Conservation (phyloP, 805 yeast genomes). For the Candida ipomoeae region DNA sequence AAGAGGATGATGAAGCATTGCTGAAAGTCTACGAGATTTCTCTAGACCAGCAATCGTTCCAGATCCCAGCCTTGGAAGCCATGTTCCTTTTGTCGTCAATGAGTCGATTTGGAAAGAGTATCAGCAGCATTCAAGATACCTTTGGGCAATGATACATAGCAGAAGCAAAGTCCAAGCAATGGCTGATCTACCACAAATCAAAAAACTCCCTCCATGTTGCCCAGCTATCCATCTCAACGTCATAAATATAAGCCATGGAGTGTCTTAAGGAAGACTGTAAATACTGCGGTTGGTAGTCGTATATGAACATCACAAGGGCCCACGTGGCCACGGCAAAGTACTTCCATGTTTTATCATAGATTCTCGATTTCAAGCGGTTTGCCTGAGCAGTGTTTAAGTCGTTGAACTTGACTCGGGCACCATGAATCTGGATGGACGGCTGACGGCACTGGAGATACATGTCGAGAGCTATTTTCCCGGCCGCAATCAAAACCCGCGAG, state of each 20-base stretch:
- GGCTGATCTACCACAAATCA: constrained; percentile 21
- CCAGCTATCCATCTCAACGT: constrained; percentile 53
- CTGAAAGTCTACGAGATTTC: not conserved
- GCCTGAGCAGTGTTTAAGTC: constrained; percentile 33
- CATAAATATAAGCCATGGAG: constrained; percentile 69
- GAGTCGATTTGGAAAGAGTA: not conserved
- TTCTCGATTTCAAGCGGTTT: constrained; percentile 24
- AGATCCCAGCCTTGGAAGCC: not conserved
- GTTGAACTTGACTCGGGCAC: constrained; percentile 18
- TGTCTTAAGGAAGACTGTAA: constrained; percentile 62
- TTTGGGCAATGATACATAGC: not conserved
- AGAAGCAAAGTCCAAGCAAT: not conserved
- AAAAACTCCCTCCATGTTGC: constrained; percentile 42
- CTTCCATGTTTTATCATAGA: constrained; percentile 47
- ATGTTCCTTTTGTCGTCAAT: not conserved
- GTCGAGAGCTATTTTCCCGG: constrained; percentile 49
- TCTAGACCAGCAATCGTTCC: not conserved
- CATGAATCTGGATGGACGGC: constrained; percentile 26
- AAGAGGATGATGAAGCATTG: not conserved
- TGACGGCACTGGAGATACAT: constrained; percentile 32
- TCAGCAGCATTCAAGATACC: not conserved
- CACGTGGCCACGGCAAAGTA: constrained; percentile 60
- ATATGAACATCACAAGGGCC: constrained; percentile 72
- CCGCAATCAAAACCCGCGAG: constrained; percentile 61
- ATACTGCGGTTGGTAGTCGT: constrained; percentile 56